phyloP scores from a whole-genome alignment of 2,329 filamentous ascomycete genomes.

The Trichoderma guizhouense region DNA sequence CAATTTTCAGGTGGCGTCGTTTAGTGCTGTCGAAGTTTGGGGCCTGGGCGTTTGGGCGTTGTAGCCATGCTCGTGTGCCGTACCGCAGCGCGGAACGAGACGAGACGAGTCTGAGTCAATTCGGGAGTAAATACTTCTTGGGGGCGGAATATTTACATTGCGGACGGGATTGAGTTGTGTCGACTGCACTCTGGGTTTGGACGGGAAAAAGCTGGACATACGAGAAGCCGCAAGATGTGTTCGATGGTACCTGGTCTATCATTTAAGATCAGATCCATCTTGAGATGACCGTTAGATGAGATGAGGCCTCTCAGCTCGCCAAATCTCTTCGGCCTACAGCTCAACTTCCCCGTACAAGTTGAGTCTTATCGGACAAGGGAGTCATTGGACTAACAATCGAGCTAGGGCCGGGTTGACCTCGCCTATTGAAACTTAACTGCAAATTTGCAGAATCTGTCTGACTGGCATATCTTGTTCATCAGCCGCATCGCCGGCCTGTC shows the following conservation, averaged over 20 bases:
- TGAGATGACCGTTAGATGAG: background rate
- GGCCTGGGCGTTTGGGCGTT: background rate
- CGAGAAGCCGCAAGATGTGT: background rate
- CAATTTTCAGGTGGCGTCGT: background rate
- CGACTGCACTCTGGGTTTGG: background rate
- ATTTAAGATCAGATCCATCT: background rate
- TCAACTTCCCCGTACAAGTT: background rate
- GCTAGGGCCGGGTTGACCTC: background rate
- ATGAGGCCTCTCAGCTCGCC: background rate
- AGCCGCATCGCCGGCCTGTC: background rate
- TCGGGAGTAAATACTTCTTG: background rate
- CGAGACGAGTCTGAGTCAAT: background rate
- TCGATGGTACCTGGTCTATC: background rate
- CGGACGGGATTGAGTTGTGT: background rate
- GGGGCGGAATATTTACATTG: background rate
- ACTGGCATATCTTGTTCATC: background rate
- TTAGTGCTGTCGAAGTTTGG: constrained; percentile 8
- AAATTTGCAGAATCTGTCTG: background rate
- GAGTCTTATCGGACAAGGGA: background rate
- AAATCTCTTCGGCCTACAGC: background rate
- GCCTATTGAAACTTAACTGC: background rate
- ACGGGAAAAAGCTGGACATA: background rate
- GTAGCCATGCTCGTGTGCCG: background rate
- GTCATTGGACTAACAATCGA: background rate
- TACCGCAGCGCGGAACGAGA: background rate